Percentiles rank a stretch among this genome's conserved stretches.
Conservation (phyloP, 2,329 filamentous ascomycete species). For the Paecilomyces niveus region DNA sequence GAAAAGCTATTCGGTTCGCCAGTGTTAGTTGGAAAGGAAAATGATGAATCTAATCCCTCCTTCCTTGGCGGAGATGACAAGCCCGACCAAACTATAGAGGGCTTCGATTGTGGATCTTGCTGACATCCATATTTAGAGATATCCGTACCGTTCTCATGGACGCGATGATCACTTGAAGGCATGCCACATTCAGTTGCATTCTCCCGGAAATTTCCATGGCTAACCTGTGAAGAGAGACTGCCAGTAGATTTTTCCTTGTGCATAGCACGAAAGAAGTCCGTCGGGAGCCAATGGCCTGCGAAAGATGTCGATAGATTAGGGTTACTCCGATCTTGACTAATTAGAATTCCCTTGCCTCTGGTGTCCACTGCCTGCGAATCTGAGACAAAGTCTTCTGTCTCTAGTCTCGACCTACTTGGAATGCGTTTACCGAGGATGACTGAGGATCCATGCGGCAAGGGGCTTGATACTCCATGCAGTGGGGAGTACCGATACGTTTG, state of each 20-base stretch:
- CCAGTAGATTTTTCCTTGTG: slow-evolving; percentile 8
- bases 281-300: slow-evolving; percentile 32
- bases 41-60: slow-evolving; percentile 7
- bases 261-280: slow-evolving; percentile 18
- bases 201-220: slow-evolving; percentile 11
- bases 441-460: slow-evolving; percentile 5
- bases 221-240: slow-evolving; percentile 10
- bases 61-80: slow-evolving; percentile 6
- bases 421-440: slow-evolving; percentile 7
- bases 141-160: slow-evolving; percentile 18
- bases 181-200: slow-evolving; percentile 13
- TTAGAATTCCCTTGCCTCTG: slow-evolving; percentile 10
- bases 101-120: slow-evolving; percentile 9
- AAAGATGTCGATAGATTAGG: slow-evolving; percentile 21
- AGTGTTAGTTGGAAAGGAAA: slow-evolving; percentile 20
- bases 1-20: slow-evolving; percentile 9
- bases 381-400: neutral
- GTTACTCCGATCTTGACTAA: slow-evolving; percentile 18
- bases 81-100: slow-evolving; percentile 6
- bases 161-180: slow-evolving; percentile 19
- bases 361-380: slow-evolving; percentile 8
- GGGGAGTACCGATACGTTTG: neutral
- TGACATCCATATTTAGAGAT: slow-evolving; percentile 19
- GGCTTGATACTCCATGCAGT: neutral
- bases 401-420: neutral